Percentiles rank a stretch among this genome's conserved stretches.
These are phyloP conservation scores for Colletotrichum coccodes DNA, from an alignment of 2,329 filamentous ascomycete species.

Conservation along the genomic window DNA sequence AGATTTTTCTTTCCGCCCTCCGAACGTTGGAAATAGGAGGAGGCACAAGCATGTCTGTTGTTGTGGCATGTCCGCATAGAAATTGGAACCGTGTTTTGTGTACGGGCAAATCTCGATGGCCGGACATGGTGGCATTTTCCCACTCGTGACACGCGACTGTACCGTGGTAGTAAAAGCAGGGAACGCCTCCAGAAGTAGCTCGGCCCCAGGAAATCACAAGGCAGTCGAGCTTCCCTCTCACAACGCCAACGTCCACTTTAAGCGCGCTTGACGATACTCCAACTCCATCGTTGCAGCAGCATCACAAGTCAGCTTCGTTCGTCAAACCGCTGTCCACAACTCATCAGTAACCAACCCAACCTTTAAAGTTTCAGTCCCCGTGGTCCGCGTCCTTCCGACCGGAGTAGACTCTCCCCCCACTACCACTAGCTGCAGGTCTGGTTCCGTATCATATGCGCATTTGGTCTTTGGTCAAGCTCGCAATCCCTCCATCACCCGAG, in stretches of 20 bases:
- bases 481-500: constrained; percentile 18
- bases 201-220: not conserved
- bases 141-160: constrained; percentile 20
- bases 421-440: constrained; percentile 28
- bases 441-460: constrained; percentile 23
- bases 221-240: not conserved
- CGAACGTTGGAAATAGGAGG: not conserved
- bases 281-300: not conserved
- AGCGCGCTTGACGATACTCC: not conserved
- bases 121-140: constrained; percentile 18
- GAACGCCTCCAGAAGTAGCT: not conserved
- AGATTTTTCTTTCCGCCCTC: not conserved
- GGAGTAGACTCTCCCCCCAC: constrained; percentile 22
- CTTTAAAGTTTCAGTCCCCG: constrained; percentile 14
- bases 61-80: not conserved
- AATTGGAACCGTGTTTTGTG: not conserved
- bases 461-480: not conserved
- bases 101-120: constrained; percentile 16
- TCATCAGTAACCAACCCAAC: not conserved
- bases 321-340: not conserved
- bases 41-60: not conserved
- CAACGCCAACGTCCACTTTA: not conserved
- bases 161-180: not conserved
- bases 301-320: not conserved
- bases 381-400: constrained; percentile 24